A percentile compares a stretch with the other conserved stretches of the same genome.
Evolutionary conservation across 192 early-diverging fungal species (phyloP).

Genomic region (Coemansia sp.): DNA sequence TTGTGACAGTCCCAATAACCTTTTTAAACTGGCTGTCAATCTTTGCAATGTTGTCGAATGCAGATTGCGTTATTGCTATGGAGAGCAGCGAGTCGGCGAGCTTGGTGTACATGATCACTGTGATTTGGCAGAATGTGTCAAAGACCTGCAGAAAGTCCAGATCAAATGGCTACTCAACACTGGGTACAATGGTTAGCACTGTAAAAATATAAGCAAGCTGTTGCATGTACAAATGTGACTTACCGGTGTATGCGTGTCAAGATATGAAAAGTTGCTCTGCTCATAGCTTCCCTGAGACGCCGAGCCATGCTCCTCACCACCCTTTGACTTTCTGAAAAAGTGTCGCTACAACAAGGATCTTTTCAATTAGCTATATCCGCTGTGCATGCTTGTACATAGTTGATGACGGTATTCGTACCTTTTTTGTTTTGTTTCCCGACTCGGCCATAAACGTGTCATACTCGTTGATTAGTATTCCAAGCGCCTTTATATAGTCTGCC

Average conservation of each 20-base stretch:
- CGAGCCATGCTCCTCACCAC: constrained; percentile 42
- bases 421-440: constrained; percentile 44
- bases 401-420: constrained; percentile 6
- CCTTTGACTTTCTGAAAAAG: constrained; percentile 53
- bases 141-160: constrained; percentile 69
- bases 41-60: constrained; percentile 65
- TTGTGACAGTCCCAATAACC: constrained; percentile 62
- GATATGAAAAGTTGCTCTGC: constrained; percentile 48
- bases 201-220: background rate
- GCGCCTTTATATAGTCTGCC: constrained; percentile 63
- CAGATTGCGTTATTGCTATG: constrained; percentile 50
- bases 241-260: constrained; percentile 53
- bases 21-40: constrained; percentile 68
- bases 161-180: constrained; percentile 55
- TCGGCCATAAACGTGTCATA: constrained; percentile 55
- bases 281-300: constrained; percentile 31
- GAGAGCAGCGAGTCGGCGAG: constrained; percentile 48
- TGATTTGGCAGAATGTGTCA: constrained; percentile 65
- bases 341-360: constrained; percentile 15
- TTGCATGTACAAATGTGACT: background rate
- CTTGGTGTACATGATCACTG: constrained; percentile 61
- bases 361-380: background rate
- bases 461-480: constrained; percentile 61
- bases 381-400: too few relatives aligned
- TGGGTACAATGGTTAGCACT: background rate